Evolutionary conservation across 768 basidiomycete species (phyloP).

Genomic region (Lactarius pseudohatsudake): DNA sequence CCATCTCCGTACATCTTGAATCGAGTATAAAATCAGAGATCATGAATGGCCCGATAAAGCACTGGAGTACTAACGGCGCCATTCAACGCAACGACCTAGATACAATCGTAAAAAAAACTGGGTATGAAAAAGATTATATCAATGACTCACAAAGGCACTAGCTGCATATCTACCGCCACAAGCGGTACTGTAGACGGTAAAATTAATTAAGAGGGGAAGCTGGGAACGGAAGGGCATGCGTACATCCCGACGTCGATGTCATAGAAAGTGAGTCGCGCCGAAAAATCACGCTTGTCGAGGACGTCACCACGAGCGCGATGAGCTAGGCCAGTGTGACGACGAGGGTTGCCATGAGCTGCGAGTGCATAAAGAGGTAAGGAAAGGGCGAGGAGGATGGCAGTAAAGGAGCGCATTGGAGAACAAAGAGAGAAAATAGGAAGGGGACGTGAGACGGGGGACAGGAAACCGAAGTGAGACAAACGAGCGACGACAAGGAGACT

Average conservation of each 20-base stretch:
- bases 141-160: conserved; percentile 14
- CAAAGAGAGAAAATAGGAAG: not conserved
- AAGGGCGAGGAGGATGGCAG: conserved; percentile 18
- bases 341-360: conserved; percentile 11
- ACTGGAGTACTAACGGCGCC: conserved; percentile 7
- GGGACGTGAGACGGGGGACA: not conserved
- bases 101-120: not conserved
- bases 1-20: conserved; percentile 52
- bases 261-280: conserved; percentile 15
- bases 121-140: not conserved
- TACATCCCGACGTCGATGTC: conserved; percentile 24
- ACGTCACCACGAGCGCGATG: conserved; percentile 18
- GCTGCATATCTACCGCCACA: conserved; percentile 4
- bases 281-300: conserved; percentile 1
- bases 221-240: not conserved
- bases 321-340: conserved; percentile 21
- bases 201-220: not conserved
- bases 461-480: not conserved
- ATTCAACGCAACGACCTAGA: conserved; percentile 25
- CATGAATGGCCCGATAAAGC: not conserved
- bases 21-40: not conserved
- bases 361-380: conserved; percentile 17
- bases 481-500: no score
- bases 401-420: conserved; percentile 21
- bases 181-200: conserved; percentile 13